A percentile compares a stretch with the other conserved stretches of the same genome.
phyloP scores from a whole-genome alignment of 1,284 basidiomycete species.

The Serendipita sp. region DNA sequence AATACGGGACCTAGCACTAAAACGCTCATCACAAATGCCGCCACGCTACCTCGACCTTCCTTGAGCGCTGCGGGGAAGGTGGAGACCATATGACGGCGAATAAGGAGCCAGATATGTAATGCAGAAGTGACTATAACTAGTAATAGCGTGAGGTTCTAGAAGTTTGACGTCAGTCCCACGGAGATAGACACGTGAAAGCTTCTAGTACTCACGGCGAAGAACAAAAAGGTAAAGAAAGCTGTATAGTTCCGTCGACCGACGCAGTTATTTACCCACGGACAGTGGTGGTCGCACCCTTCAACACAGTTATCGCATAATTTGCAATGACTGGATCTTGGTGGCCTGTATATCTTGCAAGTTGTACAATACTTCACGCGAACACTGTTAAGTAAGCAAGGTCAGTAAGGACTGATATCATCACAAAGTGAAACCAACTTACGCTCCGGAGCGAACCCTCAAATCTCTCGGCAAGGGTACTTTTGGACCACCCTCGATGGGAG shows the following conservation, averaged over 20 bases:
- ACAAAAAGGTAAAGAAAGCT: constrained; percentile 68
- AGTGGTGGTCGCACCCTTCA: constrained; percentile 82
- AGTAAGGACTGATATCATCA: constrained; percentile 4
- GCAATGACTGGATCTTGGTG: constrained; percentile 84
- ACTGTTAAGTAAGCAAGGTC: constrained; percentile 26
- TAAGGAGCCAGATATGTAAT: constrained; percentile 61
- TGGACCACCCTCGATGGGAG: constrained; percentile 43
- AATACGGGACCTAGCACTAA: constrained; percentile 66
- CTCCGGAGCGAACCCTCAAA: constrained; percentile 58
- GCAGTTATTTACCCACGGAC: constrained; percentile 91
- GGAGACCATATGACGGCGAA: constrained; percentile 32
- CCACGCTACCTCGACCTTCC: constrained; percentile 57
- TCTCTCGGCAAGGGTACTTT: constrained; percentile 65
- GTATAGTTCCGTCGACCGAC: constrained; percentile 86
- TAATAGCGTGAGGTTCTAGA: constrained; percentile 50
- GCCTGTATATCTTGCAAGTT: constrained; percentile 79
- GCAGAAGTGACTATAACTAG: constrained; percentile 72
- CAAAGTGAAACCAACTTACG: constrained; percentile 37
- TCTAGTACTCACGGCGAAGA: constrained; percentile 44
- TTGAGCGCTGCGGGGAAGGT: constrained; percentile 44
- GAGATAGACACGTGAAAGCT: constrained; percentile 2
- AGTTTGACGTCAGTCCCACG: constrained; percentile 11
- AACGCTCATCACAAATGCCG: constrained; percentile 57
- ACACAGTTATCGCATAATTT: constrained; percentile 94
- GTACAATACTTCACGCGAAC: constrained; percentile 83